phyloP scores from a whole-genome alignment of 2,329 filamentous ascomycete genomes.

The Aspergillus latus region DNA sequence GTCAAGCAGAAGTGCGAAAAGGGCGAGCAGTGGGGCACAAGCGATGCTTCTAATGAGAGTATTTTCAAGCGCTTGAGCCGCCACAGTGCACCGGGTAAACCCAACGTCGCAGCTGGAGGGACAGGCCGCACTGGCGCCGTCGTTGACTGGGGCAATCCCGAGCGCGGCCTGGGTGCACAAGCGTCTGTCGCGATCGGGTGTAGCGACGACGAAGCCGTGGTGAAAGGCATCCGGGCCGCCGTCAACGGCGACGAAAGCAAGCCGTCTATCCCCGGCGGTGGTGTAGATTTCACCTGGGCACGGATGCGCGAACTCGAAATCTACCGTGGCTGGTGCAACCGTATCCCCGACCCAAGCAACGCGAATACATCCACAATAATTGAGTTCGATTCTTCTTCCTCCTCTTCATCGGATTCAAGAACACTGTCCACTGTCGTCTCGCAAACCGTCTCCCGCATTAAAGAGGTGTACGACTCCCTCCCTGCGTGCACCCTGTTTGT shows the following conservation, averaged over 20 bases:
- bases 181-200: slow-evolving; percentile 59
- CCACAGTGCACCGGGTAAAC: slow-evolving; percentile 47
- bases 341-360: slow-evolving; percentile 49
- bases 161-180: slow-evolving; percentile 58
- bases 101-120: slow-evolving; percentile 15
- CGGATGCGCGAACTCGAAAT: slow-evolving; percentile 62
- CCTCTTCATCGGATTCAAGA: not conserved
- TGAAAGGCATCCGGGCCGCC: slow-evolving; percentile 55
- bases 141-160: slow-evolving; percentile 86
- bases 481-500: slow-evolving; percentile 62
- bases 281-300: slow-evolving; percentile 64
- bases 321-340: slow-evolving; percentile 60
- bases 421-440: slow-evolving; percentile 49
- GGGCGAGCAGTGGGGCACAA: slow-evolving; percentile 80
- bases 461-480: slow-evolving; percentile 55
- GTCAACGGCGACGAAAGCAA: slow-evolving; percentile 50
- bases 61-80: slow-evolving; percentile 80
- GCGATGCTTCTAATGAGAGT: slow-evolving; percentile 77
- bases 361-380: slow-evolving; percentile 37
- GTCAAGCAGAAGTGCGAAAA: slow-evolving; percentile 95
- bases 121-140: slow-evolving; percentile 54
- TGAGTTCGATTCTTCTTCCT: slow-evolving; percentile 10
- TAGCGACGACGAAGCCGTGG: slow-evolving; percentile 57
- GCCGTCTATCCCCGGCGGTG: slow-evolving; percentile 48
- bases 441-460: slow-evolving; percentile 53